Conservation (phyloP, 1,284 basidiomycete genomes). For the Malassezia obtusa region DNA sequence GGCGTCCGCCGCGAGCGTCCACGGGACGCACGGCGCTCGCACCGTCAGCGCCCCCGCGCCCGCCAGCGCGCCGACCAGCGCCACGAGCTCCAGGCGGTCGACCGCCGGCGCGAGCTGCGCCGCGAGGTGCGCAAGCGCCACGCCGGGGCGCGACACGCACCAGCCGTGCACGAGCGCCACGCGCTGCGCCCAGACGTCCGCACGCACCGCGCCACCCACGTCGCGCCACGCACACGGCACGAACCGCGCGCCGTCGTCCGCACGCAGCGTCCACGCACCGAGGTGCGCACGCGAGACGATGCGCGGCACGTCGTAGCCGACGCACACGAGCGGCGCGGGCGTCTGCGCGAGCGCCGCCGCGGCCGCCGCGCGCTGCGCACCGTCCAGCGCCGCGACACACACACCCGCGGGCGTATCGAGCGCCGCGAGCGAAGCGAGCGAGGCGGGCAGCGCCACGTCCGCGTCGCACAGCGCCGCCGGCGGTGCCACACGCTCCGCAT, state of each 20-base stretch:
- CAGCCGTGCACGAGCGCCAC: neutral
- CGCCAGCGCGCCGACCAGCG: neutral
- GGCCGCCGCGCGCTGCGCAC: neutral
- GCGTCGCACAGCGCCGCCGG: neutral
- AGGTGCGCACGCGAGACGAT: constrained; percentile 1
- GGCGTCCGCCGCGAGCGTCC: neutral
- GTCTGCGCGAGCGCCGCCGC: neutral
- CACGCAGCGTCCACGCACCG: constrained; percentile 4
- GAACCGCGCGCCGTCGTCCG: neutral
- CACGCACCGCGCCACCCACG: neutral
- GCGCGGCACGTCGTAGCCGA: constrained; percentile 11
- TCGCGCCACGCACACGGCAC: constrained; percentile 10
- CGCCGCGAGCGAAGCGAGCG: neutral
- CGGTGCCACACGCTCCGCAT: neutral
- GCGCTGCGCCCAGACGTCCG: constrained; percentile 1
- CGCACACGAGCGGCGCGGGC: neutral
- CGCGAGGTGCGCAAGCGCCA: constrained; percentile 2
- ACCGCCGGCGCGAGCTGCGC: neutral
- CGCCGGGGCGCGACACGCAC: constrained; percentile 3
- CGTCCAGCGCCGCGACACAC: neutral
- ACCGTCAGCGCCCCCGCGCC: neutral
- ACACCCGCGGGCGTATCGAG: neutral
- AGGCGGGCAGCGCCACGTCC: neutral
- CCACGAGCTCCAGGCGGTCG: constrained; percentile 9
- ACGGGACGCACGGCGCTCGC: neutral